Base-by-base conservation (phyloP, 306 rosid genomes). In the Canavalia ensiformis region DNA sequence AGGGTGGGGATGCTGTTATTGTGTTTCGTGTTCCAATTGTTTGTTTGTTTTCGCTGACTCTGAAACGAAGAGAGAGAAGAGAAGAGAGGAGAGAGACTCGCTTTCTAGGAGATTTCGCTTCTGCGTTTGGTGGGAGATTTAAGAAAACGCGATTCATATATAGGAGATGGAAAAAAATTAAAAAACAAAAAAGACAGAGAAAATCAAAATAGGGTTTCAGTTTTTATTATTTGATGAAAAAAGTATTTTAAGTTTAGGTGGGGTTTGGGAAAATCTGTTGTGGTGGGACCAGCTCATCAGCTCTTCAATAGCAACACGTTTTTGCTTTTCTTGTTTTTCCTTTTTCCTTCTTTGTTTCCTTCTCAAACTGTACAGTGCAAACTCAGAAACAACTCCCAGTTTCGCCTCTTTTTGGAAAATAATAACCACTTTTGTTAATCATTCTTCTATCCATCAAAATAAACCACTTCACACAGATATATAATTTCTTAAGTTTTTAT, bases 241-340 rank as follows among this genome's bases (percentile, higher is more conserved):
- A 64, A 29, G 11, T 68, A 12, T 37, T 54, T 72, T 72, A 72
- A 35, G 41, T 72, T 79, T 69, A 46, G 66, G 80, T 74, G 58
- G 77, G 44, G 64, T 81, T 87, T 83, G 56, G 72, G 82, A 74
- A 77, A 71, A 70, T 79, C 72, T 73, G 84, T 83, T 72, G 2
- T 7, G 84, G 87, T 86, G 83, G 84, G 84, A 47, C 88, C 89
- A 88, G 46, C 91, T 81, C 85, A 83, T 8, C 37, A 2, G 10
- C 83, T 70, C 46, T 8, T 80, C 85, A 73, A 84, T 74, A 37
- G 5, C 88, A 84, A 94, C 97, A 94, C 97, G 98, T 91, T 91
- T 90, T 90, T 87, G 49, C 89, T 51, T 85, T 83, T 66, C 5
- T 84, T 89, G 70, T 82, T 7, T 8, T 45, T 69, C 54, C n/a